Evolutionary conservation across 2,329 filamentous ascomycete species (phyloP).

Genomic region (Tolypocladium album): DNA sequence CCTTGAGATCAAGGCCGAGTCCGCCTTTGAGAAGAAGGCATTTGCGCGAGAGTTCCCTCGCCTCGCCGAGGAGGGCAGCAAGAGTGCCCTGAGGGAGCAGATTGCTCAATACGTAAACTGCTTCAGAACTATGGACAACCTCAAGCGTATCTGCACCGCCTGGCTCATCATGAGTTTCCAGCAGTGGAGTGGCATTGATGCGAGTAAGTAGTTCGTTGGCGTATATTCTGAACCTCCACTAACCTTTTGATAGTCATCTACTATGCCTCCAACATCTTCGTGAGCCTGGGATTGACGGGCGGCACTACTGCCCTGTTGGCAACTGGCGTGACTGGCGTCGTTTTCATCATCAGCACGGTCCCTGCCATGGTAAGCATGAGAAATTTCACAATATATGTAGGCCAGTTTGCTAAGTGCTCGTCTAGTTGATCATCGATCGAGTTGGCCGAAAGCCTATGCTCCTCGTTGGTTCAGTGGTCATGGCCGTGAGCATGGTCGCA

Average conservation of each 20-base stretch:
- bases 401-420: neutral
- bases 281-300: constrained; percentile 40
- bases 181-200: constrained; percentile 10
- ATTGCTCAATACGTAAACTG: constrained; percentile 39
- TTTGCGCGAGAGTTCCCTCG: constrained; percentile 47
- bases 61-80: constrained; percentile 24
- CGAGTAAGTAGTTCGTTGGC: constrained; percentile 30
- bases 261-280: constrained; percentile 46
- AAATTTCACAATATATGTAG: fast-evolving
- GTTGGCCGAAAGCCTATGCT: constrained; percentile 14
- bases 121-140: constrained; percentile 37
- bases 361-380: constrained; percentile 13
- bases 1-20: constrained; percentile 74
- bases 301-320: constrained; percentile 52
- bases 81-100: constrained; percentile 30
- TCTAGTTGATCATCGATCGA: constrained; percentile 23
- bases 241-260: constrained; percentile 25
- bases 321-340: constrained; percentile 61
- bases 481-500: constrained; percentile 25
- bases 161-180: constrained; percentile 40
- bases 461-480: constrained; percentile 5
- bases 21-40: constrained; percentile 63
- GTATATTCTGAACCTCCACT: neutral
- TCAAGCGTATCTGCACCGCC: constrained; percentile 54
- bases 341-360: constrained; percentile 41